Evolutionary conservation across 2,329 filamentous ascomycete species (phyloP).

Genomic region (Fusarium sp.): DNA sequence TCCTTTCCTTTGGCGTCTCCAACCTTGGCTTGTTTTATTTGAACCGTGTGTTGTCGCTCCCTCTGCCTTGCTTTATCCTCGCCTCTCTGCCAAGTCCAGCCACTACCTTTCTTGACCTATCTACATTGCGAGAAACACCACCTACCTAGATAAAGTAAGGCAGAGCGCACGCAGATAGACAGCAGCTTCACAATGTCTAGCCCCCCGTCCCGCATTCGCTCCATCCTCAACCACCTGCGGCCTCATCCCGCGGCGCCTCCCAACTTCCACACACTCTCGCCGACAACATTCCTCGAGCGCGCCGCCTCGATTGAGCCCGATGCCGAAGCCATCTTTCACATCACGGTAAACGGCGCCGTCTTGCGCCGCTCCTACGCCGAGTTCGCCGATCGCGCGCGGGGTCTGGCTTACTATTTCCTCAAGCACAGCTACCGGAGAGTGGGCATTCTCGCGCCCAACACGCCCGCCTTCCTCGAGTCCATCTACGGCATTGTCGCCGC

Average conservation of each 20-base stretch:
- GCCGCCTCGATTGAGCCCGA: conserved; percentile 91
- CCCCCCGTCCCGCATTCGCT: conserved; percentile 72
- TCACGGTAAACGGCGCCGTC: conserved; percentile 82
- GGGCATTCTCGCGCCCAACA: conserved; percentile 92
- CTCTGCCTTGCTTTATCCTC: conserved; percentile 7
- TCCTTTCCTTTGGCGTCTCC: conserved; percentile 10
- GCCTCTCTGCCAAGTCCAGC: background rate
- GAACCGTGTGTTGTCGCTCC: conserved; percentile 8
- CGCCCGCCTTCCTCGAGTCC: conserved; percentile 91
- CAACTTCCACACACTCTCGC: conserved; percentile 85
- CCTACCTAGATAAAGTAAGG: conserved; percentile 15
- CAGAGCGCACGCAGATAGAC: conserved; percentile 13
- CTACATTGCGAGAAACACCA: background rate
- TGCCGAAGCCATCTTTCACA: conserved; percentile 87
- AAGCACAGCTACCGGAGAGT: conserved; percentile 83
- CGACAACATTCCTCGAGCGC: conserved; percentile 88
- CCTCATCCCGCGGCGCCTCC: conserved; percentile 60
- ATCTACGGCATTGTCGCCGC: conserved; percentile 91
- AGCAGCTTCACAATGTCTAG: conserved; percentile 70
- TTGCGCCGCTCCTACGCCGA: conserved; percentile 85
- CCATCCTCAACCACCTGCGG: conserved; percentile 68
- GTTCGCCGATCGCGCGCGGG: conserved; percentile 87
- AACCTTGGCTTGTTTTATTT: background rate
- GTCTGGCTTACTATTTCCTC: conserved; percentile 88
- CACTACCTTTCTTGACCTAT: background rate